Evolutionary conservation across 495 filamentous ascomycete species (phyloP), one percentile per base, ranked within the genome.

Genomic region (Massariosphaeria phaeospora): DNA sequence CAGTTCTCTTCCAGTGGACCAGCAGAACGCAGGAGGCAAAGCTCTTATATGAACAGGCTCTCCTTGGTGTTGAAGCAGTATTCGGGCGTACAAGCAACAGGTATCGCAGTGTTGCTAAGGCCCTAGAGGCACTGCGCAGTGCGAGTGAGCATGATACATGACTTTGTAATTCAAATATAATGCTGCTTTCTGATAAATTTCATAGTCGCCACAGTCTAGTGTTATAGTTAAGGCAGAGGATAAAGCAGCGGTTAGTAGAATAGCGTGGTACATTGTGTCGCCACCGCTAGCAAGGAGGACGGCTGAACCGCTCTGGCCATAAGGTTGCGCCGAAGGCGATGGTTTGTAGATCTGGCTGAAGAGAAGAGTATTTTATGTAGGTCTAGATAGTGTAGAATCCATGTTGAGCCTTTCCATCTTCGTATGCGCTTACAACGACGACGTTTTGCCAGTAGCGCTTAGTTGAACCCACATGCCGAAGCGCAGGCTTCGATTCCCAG

Each of bases 41-140:
- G 51, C 12, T 23, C 2, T 38, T 54, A 46, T 54, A 38, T 27
- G 41, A 34, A 38, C 41, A 46, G 41, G 51, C 51, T 38, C 51
- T 54, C n/a, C 13, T 38, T 54, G 31, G 51, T 38, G 2, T 38
- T 46, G 31, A 33, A 54, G 51, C 29, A 38, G 41, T 54, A 17
- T 42, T 42, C 21, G 47, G 47, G 47, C 47, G 47, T 50, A 43
- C 30, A 50, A 50, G 47, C 47, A 50, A 50, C 33, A 44, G 31
- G 12, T 50, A 50, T 39, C 33, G 30, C 47, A 50, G 47, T 40
- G 25, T 50, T 50, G 31, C 47, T 24, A 50, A 23, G 29, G 25
- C 39, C 30, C 25, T 50, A 18, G 47, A 50, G 38, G 29, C 30
- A 39, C 47, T 50, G 31, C 47, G 18, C 47, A 50, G 47, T 50